Conservation (phyloP, 768 basidiomycete species). For the Boletales sp. region DNA sequence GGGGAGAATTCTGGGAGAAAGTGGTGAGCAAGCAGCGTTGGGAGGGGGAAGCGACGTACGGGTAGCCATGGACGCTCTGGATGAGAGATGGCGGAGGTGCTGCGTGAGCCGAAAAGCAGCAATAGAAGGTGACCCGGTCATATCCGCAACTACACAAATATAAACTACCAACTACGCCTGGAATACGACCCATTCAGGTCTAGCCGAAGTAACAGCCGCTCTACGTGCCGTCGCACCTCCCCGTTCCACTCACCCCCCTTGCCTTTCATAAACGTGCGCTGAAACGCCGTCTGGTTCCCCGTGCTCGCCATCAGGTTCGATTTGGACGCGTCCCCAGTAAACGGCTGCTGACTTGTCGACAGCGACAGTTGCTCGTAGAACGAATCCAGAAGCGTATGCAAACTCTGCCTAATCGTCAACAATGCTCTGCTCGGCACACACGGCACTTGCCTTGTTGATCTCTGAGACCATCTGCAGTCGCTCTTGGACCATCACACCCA, state of each 20-base stretch:
- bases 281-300: conserved; percentile 41
- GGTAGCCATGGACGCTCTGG: conserved; percentile 42
- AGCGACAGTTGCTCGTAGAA: conserved; percentile 81
- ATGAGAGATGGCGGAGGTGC: conserved; percentile 57
- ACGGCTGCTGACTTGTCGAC: conserved; percentile 73
- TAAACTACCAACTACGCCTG: conserved; percentile 31
- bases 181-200: conserved; percentile 63
- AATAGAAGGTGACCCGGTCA: conserved; percentile 21
- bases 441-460: conserved; percentile 61
- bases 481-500: conserved; percentile 72
- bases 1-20: conserved; percentile 55
- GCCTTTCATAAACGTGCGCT: conserved; percentile 51
- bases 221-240: conserved; percentile 74
- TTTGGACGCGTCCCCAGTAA: conserved; percentile 66
- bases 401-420: conserved; percentile 42
- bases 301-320: conserved; percentile 60
- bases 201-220: conserved; percentile 66
- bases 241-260: conserved; percentile 56
- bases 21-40: not conserved
- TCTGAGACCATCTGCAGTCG: conserved; percentile 65
- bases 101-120: conserved; percentile 50
- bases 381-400: conserved; percentile 61
- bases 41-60: conserved; percentile 8
- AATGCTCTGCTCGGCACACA: not conserved
- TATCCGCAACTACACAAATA: conserved; percentile 12